Conservation (phyloP, 345 rosid species). For the Gossypium arboreum region DNA sequence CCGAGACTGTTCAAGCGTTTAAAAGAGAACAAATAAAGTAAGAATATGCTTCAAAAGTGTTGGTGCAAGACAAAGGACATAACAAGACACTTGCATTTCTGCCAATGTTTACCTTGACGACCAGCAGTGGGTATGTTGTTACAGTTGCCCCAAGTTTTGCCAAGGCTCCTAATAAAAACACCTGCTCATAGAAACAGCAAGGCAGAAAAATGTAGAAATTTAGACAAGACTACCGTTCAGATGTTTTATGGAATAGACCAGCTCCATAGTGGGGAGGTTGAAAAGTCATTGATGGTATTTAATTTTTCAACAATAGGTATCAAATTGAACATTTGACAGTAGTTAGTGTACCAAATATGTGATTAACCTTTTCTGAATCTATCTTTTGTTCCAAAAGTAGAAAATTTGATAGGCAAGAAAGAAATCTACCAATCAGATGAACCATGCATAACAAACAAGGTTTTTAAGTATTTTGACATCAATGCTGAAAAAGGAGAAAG, state of each 20-base stretch:
- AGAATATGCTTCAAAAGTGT: not conserved
- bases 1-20: slow-evolving; percentile 44
- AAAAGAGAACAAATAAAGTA: slow-evolving; percentile 18
- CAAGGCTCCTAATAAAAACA: slow-evolving; percentile 60
- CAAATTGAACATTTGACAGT: not conserved
- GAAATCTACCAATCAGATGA: not conserved
- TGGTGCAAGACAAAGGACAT: slow-evolving; percentile 4
- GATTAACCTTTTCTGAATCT: not conserved
- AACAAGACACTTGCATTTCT: not conserved
- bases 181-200: slow-evolving; percentile 28
- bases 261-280: not conserved
- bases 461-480: not conserved
- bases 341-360: not conserved
- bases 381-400: not conserved
- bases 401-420: not conserved
- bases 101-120: slow-evolving; percentile 52
- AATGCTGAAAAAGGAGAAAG: not conserved
- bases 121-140: slow-evolving; percentile 59
- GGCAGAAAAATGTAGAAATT: not conserved
- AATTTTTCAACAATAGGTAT: not conserved
- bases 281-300: not conserved
- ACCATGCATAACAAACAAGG: slow-evolving; percentile 5
- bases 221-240: not conserved
- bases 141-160: slow-evolving; percentile 74
- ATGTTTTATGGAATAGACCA: not conserved